phyloP scores from a whole-genome alignment of 2,329 filamentous ascomycete genomes.

The Diaporthe citri region DNA sequence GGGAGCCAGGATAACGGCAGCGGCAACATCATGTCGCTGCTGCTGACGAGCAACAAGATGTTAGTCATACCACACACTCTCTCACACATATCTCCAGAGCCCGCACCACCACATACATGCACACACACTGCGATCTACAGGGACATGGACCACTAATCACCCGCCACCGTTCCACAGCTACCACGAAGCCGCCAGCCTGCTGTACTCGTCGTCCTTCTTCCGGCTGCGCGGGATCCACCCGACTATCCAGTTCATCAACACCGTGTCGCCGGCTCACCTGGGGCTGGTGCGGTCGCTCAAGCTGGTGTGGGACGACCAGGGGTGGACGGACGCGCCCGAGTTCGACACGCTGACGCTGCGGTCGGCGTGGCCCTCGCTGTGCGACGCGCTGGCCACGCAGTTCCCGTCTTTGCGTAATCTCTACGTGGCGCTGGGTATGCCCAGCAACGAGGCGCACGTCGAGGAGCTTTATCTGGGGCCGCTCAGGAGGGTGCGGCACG shows the following conservation, averaged over 20 bases:
- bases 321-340: slow-evolving; percentile 35
- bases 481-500: slow-evolving; percentile 30
- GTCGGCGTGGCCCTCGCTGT: slow-evolving; percentile 38
- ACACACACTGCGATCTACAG: background rate
- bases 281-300: slow-evolving; percentile 39
- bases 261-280: slow-evolving; percentile 33
- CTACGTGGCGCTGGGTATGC: slow-evolving; percentile 39
- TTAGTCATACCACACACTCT: slow-evolving; percentile 21
- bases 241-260: slow-evolving; percentile 39
- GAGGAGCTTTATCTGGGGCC: slow-evolving; percentile 37
- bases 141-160: slow-evolving; percentile 1
- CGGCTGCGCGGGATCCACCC: slow-evolving; percentile 40
- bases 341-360: slow-evolving; percentile 37
- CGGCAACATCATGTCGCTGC: slow-evolving; percentile 37
- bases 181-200: slow-evolving; percentile 34
- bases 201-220: slow-evolving; percentile 40
- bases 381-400: slow-evolving; percentile 34
- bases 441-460: slow-evolving; percentile 23
- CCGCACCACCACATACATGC: background rate
- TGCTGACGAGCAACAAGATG: slow-evolving; percentile 38
- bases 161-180: slow-evolving; percentile 25
- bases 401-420: slow-evolving; percentile 36
- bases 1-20: background rate
- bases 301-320: slow-evolving; percentile 41
- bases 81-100: background rate